Evolutionary conservation across 2,329 filamentous ascomycete species (phyloP).

Genomic region (Fusarium albosuccineum): DNA sequence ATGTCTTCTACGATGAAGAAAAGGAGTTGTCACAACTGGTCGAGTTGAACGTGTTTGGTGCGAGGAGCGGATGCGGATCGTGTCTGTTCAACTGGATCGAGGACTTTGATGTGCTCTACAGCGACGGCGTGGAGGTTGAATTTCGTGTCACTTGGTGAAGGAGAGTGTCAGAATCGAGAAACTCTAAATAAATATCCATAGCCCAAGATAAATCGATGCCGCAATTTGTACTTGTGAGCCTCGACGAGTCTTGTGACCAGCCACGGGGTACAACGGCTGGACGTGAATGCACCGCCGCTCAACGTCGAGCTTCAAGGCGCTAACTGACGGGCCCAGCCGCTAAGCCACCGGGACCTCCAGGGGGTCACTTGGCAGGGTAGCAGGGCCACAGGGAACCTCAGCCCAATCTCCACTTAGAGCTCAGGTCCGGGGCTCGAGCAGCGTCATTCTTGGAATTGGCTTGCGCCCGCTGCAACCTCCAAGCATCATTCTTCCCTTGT

Average conservation of each 20-base stretch:
- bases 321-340: neutral
- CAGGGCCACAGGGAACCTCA: neutral
- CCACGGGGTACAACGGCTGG: slow-evolving; percentile 17
- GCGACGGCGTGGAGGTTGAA: slow-evolving; percentile 12
- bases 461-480: neutral
- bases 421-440: neutral
- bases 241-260: slow-evolving; percentile 11
- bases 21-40: slow-evolving; percentile 48
- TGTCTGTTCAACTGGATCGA: slow-evolving; percentile 61
- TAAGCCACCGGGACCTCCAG: neutral
- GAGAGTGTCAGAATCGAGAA: no score
- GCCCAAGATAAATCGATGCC: no score
- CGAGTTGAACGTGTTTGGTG: slow-evolving; percentile 61
- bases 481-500: slow-evolving; percentile 5
- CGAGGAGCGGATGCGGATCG: slow-evolving; percentile 57
- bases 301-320: neutral
- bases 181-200: no score
- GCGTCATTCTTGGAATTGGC: slow-evolving; percentile 26
- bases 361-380: neutral
- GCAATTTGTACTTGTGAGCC: neutral
- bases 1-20: slow-evolving; percentile 54
- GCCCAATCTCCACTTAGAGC: slow-evolving; percentile 15
- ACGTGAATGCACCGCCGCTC: neutral
- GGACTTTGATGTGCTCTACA: slow-evolving; percentile 20
- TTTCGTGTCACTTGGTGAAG: slow-evolving; percentile 21